A percentile compares a stretch with the other conserved stretches of the same genome.
phyloP scores from a whole-genome alignment of 1,284 basidiomycete genomes.

The Boletus semigastroideus region DNA sequence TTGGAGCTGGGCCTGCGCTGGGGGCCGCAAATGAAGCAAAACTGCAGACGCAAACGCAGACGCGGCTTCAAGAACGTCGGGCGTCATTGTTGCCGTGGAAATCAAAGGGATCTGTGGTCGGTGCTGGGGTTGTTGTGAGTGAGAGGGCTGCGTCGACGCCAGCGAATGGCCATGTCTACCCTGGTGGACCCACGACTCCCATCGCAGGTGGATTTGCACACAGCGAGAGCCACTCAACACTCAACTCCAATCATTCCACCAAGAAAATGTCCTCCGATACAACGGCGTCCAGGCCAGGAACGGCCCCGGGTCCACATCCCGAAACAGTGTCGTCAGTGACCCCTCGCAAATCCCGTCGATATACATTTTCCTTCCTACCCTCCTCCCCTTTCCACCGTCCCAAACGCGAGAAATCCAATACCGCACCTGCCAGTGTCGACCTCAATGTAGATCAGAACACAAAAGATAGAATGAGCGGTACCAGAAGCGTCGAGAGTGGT shows the following conservation, averaged over 20 bases:
- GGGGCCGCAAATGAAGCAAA: not conserved
- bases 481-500: constrained; percentile 8
- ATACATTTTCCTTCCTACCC: constrained; percentile 30
- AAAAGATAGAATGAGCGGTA: not conserved
- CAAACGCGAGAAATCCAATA: constrained; percentile 19
- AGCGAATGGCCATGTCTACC: not conserved
- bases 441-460: not conserved
- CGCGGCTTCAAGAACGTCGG: constrained; percentile 14
- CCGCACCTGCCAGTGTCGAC: not conserved
- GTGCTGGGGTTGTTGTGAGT: not conserved
- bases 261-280: not conserved
- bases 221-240: not conserved
- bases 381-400: constrained; percentile 18
- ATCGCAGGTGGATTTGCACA: not conserved
- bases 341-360: constrained; percentile 18
- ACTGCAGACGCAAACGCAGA: not conserved
- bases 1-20: not conserved
- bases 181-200: not conserved
- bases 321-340: not conserved
- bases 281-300: not conserved
- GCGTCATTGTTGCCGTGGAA: constrained; percentile 25
- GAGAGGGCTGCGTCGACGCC: not conserved
- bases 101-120: constrained; percentile 8
- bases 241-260: not conserved
- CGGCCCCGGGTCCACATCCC: not conserved